Evolutionary conservation across 345 rosid species (phyloP).

Genomic region (Melastoma malabathricum): DNA sequence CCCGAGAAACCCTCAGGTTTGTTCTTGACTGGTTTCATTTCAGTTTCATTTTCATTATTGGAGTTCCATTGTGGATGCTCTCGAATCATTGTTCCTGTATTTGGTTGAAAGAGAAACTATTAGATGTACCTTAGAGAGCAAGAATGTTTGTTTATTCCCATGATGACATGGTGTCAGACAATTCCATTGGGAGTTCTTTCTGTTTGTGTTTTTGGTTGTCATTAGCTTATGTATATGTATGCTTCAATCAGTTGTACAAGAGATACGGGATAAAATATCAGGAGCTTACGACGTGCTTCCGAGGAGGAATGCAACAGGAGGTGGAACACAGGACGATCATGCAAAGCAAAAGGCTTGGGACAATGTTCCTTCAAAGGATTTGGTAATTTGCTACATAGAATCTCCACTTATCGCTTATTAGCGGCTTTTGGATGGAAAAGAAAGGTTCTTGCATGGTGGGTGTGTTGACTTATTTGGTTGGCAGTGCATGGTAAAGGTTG

Average conservation of each 20-base stretch:
- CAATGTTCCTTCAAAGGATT: conserved; percentile 14
- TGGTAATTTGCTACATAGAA: conserved; percentile 6
- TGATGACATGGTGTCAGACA: neutral
- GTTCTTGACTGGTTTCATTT: conserved; percentile 1
- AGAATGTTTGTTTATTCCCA: too few species aligned
- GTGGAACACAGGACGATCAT: conserved; percentile 14
- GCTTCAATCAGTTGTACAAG: conserved; percentile 24
- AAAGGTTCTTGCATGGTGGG: too few species aligned
- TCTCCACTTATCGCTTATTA: neutral
- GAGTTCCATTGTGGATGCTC: too few species aligned
- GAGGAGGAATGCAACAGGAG: conserved; percentile 23
- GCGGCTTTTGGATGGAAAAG: too few species aligned
- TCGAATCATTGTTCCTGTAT: too few species aligned
- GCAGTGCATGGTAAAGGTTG: too few species aligned
- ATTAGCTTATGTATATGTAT: neutral
- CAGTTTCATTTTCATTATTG: too few species aligned
- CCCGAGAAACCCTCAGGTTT: conserved; percentile 26
- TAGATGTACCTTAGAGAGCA: too few species aligned
- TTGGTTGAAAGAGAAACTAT: too few species aligned
- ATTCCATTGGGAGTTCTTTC: too few species aligned
- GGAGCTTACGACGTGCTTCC: conserved; percentile 42
- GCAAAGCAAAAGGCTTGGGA: conserved; percentile 11
- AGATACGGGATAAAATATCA: conserved; percentile 31
- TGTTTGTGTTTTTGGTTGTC: too few species aligned
- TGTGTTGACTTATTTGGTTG: too few species aligned